Percentiles rank a stretch among this genome's conserved stretches.
Evolutionary conservation across 2,329 filamentous ascomycete species (phyloP).

Genomic region (Magnaporthales sp.): DNA sequence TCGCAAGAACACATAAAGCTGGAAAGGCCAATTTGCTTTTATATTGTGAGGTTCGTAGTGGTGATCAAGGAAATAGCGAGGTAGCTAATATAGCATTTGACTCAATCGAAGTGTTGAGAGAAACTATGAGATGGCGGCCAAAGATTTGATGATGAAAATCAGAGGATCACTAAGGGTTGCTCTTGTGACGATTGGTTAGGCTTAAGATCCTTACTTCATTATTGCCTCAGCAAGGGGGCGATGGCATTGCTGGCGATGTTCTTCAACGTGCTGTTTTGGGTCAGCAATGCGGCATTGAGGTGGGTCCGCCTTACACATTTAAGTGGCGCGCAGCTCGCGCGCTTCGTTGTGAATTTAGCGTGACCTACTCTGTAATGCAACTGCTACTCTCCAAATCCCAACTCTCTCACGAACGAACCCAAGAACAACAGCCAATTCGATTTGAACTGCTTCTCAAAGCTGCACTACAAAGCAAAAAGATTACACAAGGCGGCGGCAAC

Average conservation of each 20-base stretch:
- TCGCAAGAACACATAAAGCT: background rate
- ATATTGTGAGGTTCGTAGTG: background rate
- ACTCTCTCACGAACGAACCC: background rate
- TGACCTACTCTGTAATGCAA: background rate
- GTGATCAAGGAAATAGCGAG: background rate
- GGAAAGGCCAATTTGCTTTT: background rate
- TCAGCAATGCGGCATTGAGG: background rate
- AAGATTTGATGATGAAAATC: too few relatives aligned
- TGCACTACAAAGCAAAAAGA: background rate
- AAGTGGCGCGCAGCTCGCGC: too few relatives aligned
- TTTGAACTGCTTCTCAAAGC: background rate
- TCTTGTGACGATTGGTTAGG: too few relatives aligned
- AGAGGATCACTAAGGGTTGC: too few relatives aligned
- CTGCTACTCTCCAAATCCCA: background rate
- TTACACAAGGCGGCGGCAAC: background rate
- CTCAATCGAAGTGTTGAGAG: background rate
- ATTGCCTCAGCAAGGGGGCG: too few relatives aligned
- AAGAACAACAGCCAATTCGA: background rate
- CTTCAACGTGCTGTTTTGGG: too few relatives aligned
- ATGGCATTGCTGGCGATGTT: too few relatives aligned
- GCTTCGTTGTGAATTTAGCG: background rate
- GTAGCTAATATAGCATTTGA: background rate
- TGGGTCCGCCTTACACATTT: background rate
- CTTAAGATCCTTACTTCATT: too few relatives aligned
- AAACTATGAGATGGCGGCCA: too few relatives aligned